phyloP scores from a whole-genome alignment of 2,329 filamentous ascomycete species.

The Simplicillium sp. region DNA sequence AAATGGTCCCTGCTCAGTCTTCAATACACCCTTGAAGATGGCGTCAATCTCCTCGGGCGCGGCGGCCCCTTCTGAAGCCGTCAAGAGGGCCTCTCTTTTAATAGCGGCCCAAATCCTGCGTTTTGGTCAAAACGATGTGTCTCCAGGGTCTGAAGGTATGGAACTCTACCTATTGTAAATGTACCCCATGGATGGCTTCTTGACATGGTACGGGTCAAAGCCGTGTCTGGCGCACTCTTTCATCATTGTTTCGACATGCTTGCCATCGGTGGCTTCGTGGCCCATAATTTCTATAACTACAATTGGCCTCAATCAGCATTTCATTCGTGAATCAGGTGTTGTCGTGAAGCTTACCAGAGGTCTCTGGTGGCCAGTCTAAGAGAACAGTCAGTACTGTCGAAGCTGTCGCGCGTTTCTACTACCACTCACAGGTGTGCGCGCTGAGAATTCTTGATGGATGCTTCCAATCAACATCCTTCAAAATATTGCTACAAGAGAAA shows the following conservation, averaged over 20 bases:
- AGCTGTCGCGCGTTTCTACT: not conserved
- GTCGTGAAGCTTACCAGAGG: constrained; percentile 11
- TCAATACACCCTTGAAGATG: constrained; percentile 19
- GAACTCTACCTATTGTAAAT: constrained; percentile 18
- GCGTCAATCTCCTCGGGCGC: constrained; percentile 19
- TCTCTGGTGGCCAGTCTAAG: constrained; percentile 22
- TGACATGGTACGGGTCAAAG: constrained; percentile 20
- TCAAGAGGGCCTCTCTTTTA: constrained; percentile 19
- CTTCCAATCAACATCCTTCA: constrained; percentile 22
- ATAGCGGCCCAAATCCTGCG: constrained; percentile 21
- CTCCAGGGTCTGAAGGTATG: not conserved
- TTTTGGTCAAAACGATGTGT: not conserved
- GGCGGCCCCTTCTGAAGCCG: constrained; percentile 18
- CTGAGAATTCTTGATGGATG: constrained; percentile 27
- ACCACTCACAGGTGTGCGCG: constrained; percentile 29
- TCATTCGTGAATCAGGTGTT: not conserved
- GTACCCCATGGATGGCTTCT: constrained; percentile 19
- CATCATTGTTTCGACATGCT: constrained; percentile 14
- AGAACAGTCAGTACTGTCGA: not conserved
- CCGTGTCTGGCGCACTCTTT: constrained; percentile 15
- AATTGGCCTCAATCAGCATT: not conserved
- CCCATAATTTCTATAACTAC: constrained; percentile 21
- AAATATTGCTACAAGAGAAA: constrained; percentile 32
- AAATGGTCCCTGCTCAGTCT: constrained; percentile 19
- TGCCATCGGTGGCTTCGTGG: constrained; percentile 14